Conservation (phyloP, 352 stramenopile genomes). For the Globisporangium cylindrosporum region DNA sequence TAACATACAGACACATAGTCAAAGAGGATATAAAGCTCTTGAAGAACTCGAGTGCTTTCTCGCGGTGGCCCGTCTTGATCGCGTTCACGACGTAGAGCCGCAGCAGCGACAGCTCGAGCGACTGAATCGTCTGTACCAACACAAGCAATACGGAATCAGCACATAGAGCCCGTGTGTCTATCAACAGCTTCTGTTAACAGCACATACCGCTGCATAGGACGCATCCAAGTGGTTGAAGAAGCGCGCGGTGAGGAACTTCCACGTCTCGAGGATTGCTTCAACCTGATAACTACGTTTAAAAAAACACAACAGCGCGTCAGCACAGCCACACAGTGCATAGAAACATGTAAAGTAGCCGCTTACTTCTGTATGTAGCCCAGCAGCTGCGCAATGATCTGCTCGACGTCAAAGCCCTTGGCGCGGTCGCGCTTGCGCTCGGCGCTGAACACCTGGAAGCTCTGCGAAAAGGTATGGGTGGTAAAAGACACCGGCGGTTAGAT, state of each 20-base stretch:
- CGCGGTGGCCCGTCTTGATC: constrained; percentile 60
- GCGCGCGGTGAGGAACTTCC: constrained; percentile 72
- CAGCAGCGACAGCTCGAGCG: constrained; percentile 63
- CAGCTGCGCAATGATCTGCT: constrained; percentile 72
- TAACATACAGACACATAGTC: neutral
- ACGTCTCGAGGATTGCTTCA: constrained; percentile 73
- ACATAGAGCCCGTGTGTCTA: neutral
- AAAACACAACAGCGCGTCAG: neutral
- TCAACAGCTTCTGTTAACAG: neutral
- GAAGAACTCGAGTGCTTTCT: constrained; percentile 79
- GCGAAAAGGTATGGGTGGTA: neutral
- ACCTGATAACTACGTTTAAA: constrained; percentile 56
- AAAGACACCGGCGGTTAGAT: neutral
- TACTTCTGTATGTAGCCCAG: constrained; percentile 60
- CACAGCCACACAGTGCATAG: neutral
- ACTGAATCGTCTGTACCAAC: constrained; percentile 48
- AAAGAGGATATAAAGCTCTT: constrained; percentile 49
- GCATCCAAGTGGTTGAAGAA: constrained; percentile 81
- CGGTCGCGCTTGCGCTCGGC: constrained; percentile 73
- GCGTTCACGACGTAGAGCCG: constrained; percentile 78
- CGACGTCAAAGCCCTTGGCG: constrained; percentile 69
- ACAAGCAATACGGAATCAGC: neutral
- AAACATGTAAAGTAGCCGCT: neutral
- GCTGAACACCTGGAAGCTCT: constrained; percentile 79
- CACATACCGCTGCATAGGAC: constrained; percentile 55